Evolutionary conservation across 805 yeast genomes (phyloP).

Genomic region (Ogataea polymorpha): DNA sequence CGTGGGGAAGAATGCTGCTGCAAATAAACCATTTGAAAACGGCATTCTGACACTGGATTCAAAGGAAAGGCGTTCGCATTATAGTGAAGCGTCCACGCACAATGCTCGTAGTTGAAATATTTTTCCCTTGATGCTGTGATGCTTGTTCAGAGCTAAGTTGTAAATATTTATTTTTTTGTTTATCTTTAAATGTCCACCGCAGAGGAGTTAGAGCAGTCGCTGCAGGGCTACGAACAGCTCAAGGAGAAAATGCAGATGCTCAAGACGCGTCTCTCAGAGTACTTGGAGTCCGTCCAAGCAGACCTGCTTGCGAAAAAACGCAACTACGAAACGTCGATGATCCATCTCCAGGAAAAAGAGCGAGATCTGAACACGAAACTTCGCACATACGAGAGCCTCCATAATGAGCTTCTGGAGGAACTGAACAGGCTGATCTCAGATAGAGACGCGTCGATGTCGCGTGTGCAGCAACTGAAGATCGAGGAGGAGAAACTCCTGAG

Average conservation of each 20-base stretch:
- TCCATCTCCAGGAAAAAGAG: slow-evolving; percentile 23
- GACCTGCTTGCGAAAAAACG: slow-evolving; percentile 23
- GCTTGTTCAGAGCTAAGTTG: too few relatives aligned
- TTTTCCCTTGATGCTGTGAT: too few relatives aligned
- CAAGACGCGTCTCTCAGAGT: slow-evolving; percentile 13
- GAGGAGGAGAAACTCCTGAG: slow-evolving; percentile 35
- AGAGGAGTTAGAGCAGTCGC: slow-evolving; percentile 17
- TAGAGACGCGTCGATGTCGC: slow-evolving; percentile 34
- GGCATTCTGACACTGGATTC: too few relatives aligned
- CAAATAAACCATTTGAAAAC: too few relatives aligned
- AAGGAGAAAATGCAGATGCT: slow-evolving; percentile 24
- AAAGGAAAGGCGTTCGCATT: too few relatives aligned
- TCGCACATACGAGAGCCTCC: slow-evolving; percentile 14
- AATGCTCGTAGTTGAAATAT: too few relatives aligned
- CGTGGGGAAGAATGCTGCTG: not conserved
- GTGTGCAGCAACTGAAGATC: slow-evolving; percentile 38
- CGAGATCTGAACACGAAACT: slow-evolving; percentile 20
- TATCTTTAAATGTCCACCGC: slow-evolving; percentile 16
- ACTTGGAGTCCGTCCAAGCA: slow-evolving; percentile 15
- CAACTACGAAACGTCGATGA: slow-evolving; percentile 21
- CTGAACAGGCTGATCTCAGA: slow-evolving; percentile 22
- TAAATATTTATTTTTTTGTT: slow-evolving; percentile 2
- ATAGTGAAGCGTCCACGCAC: too few relatives aligned
- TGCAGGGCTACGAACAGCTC: slow-evolving; percentile 22
- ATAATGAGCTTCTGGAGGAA: slow-evolving; percentile 21